phyloP scores from a whole-genome alignment of 2,329 filamentous ascomycete genomes.

The Moelleriella libera region DNA sequence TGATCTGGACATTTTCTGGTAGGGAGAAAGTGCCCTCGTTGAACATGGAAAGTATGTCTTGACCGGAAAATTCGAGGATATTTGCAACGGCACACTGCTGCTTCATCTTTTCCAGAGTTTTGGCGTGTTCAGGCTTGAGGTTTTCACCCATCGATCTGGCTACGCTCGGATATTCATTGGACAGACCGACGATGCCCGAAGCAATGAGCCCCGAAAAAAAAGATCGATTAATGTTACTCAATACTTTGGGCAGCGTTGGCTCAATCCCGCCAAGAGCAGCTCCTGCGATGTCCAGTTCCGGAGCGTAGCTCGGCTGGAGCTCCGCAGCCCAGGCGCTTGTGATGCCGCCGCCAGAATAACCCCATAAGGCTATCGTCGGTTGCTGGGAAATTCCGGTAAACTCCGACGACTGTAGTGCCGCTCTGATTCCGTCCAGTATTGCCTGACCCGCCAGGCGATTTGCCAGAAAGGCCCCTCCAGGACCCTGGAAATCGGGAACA shows the following conservation, averaged over 20 bases:
- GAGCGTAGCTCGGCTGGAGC: conserved; percentile 12
- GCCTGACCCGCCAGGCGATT: conserved; percentile 25
- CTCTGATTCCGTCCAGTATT: conserved; percentile 28
- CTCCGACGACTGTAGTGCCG: conserved; percentile 15
- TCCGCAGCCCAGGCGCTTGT: conserved; percentile 11
- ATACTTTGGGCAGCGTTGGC: conserved; percentile 7
- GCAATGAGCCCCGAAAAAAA: conserved; percentile 9
- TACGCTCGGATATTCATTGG: conserved; percentile 10
- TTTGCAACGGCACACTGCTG: conserved; percentile 12
- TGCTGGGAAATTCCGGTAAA: conserved; percentile 16
- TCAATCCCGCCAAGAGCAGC: conserved; percentile 12
- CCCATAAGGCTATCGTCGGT: conserved; percentile 28
- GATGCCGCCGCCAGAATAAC: conserved; percentile 13
- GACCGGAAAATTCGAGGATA: conserved; percentile 12
- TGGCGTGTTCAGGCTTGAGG: conserved; percentile 7
- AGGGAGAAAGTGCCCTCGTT: conserved; percentile 7
- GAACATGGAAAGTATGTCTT: conserved; percentile 28
- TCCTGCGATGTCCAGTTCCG: conserved; percentile 11
- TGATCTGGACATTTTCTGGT: neutral
- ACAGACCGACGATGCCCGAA: conserved; percentile 9
- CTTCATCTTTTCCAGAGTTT: conserved; percentile 15
- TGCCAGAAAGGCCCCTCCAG: conserved; percentile 25
- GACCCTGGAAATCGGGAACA: conserved; percentile 31
- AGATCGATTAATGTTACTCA: conserved; percentile 7
- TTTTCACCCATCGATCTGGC: conserved; percentile 5